These are phyloP conservation scores for Botryotinia convoluta DNA, from an alignment of 2,329 filamentous ascomycete genomes.

Conservation along the genomic window DNA sequence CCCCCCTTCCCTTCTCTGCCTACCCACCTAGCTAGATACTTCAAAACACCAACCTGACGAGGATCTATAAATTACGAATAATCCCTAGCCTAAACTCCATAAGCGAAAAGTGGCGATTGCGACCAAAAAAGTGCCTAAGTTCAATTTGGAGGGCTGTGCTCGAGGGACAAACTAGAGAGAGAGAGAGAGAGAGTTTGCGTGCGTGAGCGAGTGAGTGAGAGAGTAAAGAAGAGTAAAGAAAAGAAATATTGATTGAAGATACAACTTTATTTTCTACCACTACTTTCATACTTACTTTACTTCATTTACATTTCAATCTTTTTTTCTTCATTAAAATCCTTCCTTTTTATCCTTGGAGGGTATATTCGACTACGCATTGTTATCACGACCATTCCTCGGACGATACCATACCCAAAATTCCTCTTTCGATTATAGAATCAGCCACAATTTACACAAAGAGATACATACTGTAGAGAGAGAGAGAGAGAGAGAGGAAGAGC, in stretches of 20 bases:
- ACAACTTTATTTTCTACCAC: not conserved
- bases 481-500: not conserved
- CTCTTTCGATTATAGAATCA: not conserved
- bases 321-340: not conserved
- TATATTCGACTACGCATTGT: not conserved
- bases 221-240: not conserved
- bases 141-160: slow-evolving; percentile 14
- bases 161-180: not conserved
- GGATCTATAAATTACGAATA: slow-evolving; percentile 18
- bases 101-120: slow-evolving; percentile 22
- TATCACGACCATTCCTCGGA: not conserved
- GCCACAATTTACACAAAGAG: not conserved
- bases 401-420: not conserved
- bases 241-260: not conserved
- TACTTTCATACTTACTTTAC: not conserved
- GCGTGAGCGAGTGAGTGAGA: not conserved
- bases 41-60: not conserved
- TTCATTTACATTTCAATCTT: not conserved
- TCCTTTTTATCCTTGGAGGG: not conserved
- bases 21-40: not conserved
- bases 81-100: slow-evolving; percentile 13
- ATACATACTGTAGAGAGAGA: no score
- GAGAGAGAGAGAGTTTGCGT: not conserved
- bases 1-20: not conserved
- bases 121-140: not conserved